phyloP scores from a whole-genome alignment of 805 yeast genomes.

The Teunomyces cretensis region DNA sequence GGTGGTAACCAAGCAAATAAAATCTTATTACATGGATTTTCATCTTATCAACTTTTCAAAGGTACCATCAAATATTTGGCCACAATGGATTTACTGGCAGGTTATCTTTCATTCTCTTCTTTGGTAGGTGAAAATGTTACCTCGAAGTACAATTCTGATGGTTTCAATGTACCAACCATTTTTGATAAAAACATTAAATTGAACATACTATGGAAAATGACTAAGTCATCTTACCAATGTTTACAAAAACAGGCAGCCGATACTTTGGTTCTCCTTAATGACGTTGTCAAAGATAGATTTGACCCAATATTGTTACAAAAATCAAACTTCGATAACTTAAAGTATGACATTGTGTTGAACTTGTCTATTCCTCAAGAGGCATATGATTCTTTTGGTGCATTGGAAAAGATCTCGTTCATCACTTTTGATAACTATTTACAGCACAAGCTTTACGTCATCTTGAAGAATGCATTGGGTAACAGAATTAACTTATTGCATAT shows the following conservation, averaged over 20 bases:
- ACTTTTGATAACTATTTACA: constrained; percentile 66
- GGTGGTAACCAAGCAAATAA: constrained; percentile 76
- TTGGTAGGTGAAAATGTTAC: constrained; percentile 43
- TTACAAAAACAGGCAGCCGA: constrained; percentile 66
- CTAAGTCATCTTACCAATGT: constrained; percentile 60
- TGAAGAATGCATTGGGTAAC: constrained; percentile 57
- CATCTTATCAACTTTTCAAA: constrained; percentile 90
- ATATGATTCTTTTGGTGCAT: constrained; percentile 57
- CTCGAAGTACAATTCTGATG: constrained; percentile 49
- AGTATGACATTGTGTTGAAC: constrained; percentile 63
- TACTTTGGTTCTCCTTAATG: constrained; percentile 68
- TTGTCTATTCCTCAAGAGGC: constrained; percentile 47
- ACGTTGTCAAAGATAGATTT: constrained; percentile 81
- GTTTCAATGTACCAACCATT: constrained; percentile 72
- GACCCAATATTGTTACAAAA: constrained; percentile 70
- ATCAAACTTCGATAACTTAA: constrained; percentile 51
- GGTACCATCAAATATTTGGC: constrained; percentile 84
- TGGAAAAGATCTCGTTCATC: constrained; percentile 69
- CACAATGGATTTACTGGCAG: constrained; percentile 66
- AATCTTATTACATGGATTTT: constrained; percentile 80
- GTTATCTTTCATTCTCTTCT: constrained; percentile 68
- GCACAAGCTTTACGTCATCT: constrained; percentile 58
- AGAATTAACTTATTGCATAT: constrained; percentile 43
- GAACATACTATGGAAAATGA: constrained; percentile 80
- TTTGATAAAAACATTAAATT: constrained; percentile 76